Evolutionary conservation across 1,139 yeast genomes (phyloP).

Genomic region (Geotrichum phurueaensis): DNA sequence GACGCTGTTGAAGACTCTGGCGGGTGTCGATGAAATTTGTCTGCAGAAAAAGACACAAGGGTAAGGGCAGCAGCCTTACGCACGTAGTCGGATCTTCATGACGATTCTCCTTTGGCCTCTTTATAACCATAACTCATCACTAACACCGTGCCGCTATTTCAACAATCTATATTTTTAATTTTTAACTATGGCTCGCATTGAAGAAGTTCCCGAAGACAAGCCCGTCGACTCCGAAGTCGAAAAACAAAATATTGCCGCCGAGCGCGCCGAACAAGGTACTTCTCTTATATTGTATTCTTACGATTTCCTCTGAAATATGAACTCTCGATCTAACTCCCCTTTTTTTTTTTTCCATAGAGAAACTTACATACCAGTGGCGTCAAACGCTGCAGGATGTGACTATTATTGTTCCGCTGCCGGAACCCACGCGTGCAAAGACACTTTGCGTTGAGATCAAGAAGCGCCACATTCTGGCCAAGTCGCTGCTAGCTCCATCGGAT

Average conservation of each 20-base stretch:
- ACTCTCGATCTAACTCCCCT: not conserved
- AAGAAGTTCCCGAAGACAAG: conserved; percentile 10
- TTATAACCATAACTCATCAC: not conserved
- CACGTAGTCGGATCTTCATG: not conserved
- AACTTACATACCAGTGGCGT: conserved; percentile 35
- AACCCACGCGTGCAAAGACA: conserved; percentile 36
- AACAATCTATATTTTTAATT: not conserved
- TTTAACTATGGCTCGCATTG: conserved; percentile 6
- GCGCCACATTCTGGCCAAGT: conserved; percentile 26
- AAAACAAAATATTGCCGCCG: conserved; percentile 20
- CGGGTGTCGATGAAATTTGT: not conserved
- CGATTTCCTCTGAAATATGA: not conserved
- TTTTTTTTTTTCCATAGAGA: conserved; percentile 8
- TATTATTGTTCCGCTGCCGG: conserved; percentile 32
- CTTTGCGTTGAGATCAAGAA: conserved; percentile 30
- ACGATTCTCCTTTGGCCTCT: not conserved
- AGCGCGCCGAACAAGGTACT: conserved; percentile 22
- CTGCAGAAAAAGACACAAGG: not conserved
- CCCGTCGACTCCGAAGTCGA: conserved; percentile 15
- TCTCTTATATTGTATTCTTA: not conserved
- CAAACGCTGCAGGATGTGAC: conserved; percentile 43
- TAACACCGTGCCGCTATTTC: not conserved
- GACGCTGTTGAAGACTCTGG: not conserved
- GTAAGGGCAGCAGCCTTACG: not conserved
- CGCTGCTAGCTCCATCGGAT: conserved; percentile 24